phyloP scores from a whole-genome alignment of 2,329 filamentous ascomycete species.

The Sporothrix mexicana region DNA sequence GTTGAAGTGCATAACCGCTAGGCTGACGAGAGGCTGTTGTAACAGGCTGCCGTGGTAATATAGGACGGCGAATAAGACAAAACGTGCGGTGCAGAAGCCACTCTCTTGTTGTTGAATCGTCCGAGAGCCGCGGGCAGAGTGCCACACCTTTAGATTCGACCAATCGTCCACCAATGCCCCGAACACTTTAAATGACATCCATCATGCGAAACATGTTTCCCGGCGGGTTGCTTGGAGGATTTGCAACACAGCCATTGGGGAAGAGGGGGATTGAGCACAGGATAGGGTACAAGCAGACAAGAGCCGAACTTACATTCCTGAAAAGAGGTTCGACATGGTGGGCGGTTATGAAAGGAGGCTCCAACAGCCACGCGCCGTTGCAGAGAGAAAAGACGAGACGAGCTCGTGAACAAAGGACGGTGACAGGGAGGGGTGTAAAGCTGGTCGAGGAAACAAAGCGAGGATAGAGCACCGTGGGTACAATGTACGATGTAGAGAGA shows the following conservation, averaged over 20 bases:
- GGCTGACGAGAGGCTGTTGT: neutral
- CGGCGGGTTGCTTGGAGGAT: conserved; percentile 23
- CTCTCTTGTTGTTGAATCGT: neutral
- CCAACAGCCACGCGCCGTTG: conserved; percentile 26
- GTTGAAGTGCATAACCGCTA: neutral
- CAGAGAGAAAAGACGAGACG: neutral
- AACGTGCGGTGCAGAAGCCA: conserved; percentile 10
- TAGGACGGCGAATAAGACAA: conserved; percentile 13
- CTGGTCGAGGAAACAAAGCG: conserved; percentile 16
- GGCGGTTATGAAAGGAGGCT: neutral
- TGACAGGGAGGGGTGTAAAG: neutral
- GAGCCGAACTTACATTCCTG: conserved; percentile 39
- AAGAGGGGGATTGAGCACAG: neutral
- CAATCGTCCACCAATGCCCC: neutral
- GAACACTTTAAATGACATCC: neutral
- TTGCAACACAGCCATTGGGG: conserved; percentile 15
- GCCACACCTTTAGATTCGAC: neutral
- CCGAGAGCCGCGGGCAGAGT: conserved; percentile 11
- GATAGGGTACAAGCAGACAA: neutral
- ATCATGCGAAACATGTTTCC: conserved; percentile 28
- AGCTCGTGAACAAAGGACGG: conserved; percentile 18
- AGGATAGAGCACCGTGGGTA: too few species aligned
- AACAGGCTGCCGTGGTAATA: neutral
- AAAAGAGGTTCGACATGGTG: conserved; percentile 44
- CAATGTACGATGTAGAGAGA: too few species aligned